Base-by-base conservation (phyloP, 768 basidiomycete genomes). In the Trametes elegans region DNA sequence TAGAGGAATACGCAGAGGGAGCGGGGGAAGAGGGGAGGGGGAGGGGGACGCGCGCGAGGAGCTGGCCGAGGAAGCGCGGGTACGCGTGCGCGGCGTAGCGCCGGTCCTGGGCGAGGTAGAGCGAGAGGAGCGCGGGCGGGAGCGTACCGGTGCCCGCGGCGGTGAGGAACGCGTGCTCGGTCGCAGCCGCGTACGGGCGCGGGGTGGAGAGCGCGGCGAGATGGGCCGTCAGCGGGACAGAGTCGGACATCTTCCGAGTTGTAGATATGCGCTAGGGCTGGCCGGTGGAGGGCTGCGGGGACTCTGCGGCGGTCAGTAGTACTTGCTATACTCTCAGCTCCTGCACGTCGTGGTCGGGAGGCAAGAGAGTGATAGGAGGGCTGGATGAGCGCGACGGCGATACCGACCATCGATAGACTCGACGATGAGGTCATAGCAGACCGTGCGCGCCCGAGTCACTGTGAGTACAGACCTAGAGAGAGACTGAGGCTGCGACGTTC, bases 61-160 rank as follows among this genome's bases (percentile, higher is more conserved):
- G 77, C 2, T 77, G 68, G 24, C 84, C 85, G 59, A 88, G 81
- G 72, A 87, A 87, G 48, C 79, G 79, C 13, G 88, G 86, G 66
- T 89, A 90, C 1, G 84, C 88, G 50, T 84, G 82, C 1, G 81
- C 80, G 27, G 87, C 88, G 66, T 90, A 90, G 51, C 86, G 79
- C 45, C 82, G 79, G 66, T 90, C 88, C 60, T 90, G 88, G 13
- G 80, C 76, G 54, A 90, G 79, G 79, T 83, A 90, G 43, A 83
- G 71, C 1, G 77, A 74, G 14, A 90, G 79, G 23, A 76, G 73
- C 1, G 69, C 56, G 11, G 74, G 54, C 7, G 75, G 69, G 18
- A 90, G 75, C 3, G 74, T 73, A 13, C 80, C 76, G 3, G 75
- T 65, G 3, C 83, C 83, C 0, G 86, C 85, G 16, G 77, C 69